These are phyloP conservation scores for Linum trigynum DNA, from an alignment of 345 rosid genomes.

Conservation along the genomic window DNA sequence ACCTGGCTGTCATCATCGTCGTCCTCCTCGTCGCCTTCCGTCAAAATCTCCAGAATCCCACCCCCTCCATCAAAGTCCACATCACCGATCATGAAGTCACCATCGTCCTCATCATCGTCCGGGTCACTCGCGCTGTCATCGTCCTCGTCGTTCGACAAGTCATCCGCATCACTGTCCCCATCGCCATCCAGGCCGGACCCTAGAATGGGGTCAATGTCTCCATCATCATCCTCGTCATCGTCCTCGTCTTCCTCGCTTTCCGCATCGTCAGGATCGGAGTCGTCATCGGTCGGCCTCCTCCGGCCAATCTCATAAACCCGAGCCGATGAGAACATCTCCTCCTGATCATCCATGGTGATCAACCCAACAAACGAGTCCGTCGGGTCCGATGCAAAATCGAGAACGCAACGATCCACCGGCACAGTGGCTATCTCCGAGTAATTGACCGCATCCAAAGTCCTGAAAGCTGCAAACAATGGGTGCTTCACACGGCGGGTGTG, in stretches of 20 bases:
- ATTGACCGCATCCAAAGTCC: conserved; percentile 83
- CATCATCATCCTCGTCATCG: conserved; percentile 71
- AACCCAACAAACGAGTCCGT: conserved; percentile 86
- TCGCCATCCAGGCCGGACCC: conserved; percentile 59
- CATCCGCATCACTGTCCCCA: conserved; percentile 71
- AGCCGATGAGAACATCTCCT: conserved; percentile 82
- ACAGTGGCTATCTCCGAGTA: conserved; percentile 88
- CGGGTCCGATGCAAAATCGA: conserved; percentile 86
- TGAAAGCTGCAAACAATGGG: conserved; percentile 75
- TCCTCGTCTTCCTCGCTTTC: conserved; percentile 92
- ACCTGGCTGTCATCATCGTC: conserved; percentile 49
- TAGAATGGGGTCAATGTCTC: conserved; percentile 56
- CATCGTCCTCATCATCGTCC: conserved; percentile 48
- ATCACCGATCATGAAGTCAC: conserved; percentile 47
- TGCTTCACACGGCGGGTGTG: conserved; percentile 84
- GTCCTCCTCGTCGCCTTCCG: conserved; percentile 50
- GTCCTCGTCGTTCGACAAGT: conserved; percentile 50
- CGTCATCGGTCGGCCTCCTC: conserved; percentile 86
- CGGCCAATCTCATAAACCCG: conserved; percentile 93
- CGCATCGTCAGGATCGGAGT: conserved; percentile 94
- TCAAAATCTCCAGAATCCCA: conserved; percentile 53
- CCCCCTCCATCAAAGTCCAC: conserved; percentile 44
- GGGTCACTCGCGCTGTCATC: conserved; percentile 55
- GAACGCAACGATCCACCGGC: conserved; percentile 91
- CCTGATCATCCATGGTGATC: conserved; percentile 93